phyloP scores from a whole-genome alignment of 2,329 filamentous ascomycete species.

The Colletotrichum sidae region DNA sequence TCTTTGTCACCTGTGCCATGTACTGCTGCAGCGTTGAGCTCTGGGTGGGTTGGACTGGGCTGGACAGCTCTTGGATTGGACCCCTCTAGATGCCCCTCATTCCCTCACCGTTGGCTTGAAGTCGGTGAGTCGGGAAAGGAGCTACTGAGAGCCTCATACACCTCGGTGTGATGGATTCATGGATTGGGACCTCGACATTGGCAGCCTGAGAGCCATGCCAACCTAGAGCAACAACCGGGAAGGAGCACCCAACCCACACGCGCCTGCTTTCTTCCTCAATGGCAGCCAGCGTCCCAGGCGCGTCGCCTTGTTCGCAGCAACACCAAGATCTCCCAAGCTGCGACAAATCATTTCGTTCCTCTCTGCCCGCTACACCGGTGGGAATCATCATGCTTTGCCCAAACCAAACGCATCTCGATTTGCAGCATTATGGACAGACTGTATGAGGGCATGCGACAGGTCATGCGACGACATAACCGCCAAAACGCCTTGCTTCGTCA shows the following conservation, averaged over 20 bases:
- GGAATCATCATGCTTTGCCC: too few species aligned
- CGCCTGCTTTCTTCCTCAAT: slow-evolving; percentile 7
- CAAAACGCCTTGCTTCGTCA: slow-evolving; percentile 17
- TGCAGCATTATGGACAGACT: slow-evolving; percentile 3
- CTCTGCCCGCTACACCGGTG: neutral
- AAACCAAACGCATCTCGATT: neutral
- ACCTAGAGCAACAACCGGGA: neutral
- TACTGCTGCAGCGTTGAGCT: neutral
- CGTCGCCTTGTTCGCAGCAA: too few species aligned
- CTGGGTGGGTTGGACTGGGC: neutral
- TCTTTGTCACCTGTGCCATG: slow-evolving; percentile 2
- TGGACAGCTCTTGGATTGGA: too few species aligned
- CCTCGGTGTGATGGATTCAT: slow-evolving; percentile 10
- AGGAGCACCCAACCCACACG: slow-evolving; percentile 14
- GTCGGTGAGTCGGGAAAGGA: slow-evolving; percentile 7
- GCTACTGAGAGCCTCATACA: slow-evolving; percentile 3
- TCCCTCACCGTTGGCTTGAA: slow-evolving; percentile 9
- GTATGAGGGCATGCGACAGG: slow-evolving; percentile 29
- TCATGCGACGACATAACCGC: slow-evolving; percentile 27
- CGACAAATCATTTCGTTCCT: slow-evolving; percentile 4
- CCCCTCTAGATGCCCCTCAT: slow-evolving; percentile 18
- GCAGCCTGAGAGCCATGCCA: neutral
- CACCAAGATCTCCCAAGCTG: slow-evolving; percentile 4
- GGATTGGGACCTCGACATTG: too few species aligned
- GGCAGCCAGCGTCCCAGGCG: too few species aligned